phyloP scores from a whole-genome alignment of 2,329 filamentous ascomycete species.

The Rutstroemia sp. region DNA sequence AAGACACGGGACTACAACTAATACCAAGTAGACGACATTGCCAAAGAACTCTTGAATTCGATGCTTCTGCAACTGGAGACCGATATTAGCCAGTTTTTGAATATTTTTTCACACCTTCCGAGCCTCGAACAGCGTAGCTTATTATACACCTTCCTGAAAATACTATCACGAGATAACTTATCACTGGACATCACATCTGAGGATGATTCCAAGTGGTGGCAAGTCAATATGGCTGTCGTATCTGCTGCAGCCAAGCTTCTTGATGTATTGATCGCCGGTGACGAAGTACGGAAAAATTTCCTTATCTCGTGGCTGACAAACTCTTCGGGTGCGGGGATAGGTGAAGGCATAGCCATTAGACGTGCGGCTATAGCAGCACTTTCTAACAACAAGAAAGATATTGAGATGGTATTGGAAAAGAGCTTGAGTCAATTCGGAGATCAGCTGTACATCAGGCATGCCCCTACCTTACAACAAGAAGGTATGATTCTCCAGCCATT shows the following conservation, averaged over 20 bases:
- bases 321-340: slow-evolving; percentile 56
- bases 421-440: slow-evolving; percentile 73
- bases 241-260: slow-evolving; percentile 54
- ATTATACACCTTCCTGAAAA: slow-evolving; percentile 21
- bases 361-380: slow-evolving; percentile 57
- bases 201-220: slow-evolving; percentile 27
- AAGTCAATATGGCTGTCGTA: slow-evolving; percentile 32
- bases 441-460: slow-evolving; percentile 77
- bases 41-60: slow-evolving; percentile 20
- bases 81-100: slow-evolving; percentile 16
- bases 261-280: slow-evolving; percentile 38
- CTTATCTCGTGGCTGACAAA: slow-evolving; percentile 59
- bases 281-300: slow-evolving; percentile 42
- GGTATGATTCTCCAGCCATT: slow-evolving; percentile 40
- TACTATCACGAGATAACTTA: slow-evolving; percentile 23
- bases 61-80: slow-evolving; percentile 19
- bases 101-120: slow-evolving; percentile 21
- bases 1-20: slow-evolving; percentile 1
- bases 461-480: slow-evolving; percentile 81
- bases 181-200: slow-evolving; percentile 18
- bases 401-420: slow-evolving; percentile 57
- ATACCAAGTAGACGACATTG: slow-evolving; percentile 20
- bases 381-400: slow-evolving; percentile 40
- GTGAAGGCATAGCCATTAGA: slow-evolving; percentile 56
- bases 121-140: slow-evolving; percentile 27